Evolutionary conservation across 441 rosid genomes (phyloP).

Genomic region (Mallotus japonicus): DNA sequence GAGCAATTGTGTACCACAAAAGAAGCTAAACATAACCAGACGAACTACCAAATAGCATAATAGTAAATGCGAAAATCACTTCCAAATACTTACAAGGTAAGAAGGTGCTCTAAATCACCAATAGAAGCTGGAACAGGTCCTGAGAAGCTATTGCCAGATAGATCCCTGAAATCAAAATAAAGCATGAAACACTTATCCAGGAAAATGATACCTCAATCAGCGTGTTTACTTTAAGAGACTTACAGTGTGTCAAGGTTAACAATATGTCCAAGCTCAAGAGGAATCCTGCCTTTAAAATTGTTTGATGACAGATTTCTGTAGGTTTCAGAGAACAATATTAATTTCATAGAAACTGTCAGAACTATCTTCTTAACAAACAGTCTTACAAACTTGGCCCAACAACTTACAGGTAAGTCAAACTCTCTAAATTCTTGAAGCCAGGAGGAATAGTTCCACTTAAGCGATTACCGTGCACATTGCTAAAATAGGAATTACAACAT

Average conservation of each 20-base stretch:
- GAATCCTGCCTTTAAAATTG: slow-evolving; percentile 69
- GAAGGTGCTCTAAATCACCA: slow-evolving; percentile 93
- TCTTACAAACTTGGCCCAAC: neutral
- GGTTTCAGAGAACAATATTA: neutral
- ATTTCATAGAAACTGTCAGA: neutral
- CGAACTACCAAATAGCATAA: neutral
- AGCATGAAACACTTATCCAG: neutral
- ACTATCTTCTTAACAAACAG: neutral
- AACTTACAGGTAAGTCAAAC: slow-evolving; percentile 87
- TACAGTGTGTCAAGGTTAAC: slow-evolving; percentile 88
- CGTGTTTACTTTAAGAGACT: slow-evolving; percentile 12
- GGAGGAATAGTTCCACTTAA: slow-evolving; percentile 71
- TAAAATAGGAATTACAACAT: slow-evolving; percentile 13
- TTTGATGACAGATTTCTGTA: slow-evolving; percentile 79
- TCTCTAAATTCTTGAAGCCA: slow-evolving; percentile 63
- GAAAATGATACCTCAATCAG: neutral
- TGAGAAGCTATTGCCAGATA: slow-evolving; percentile 70
- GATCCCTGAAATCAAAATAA: slow-evolving; percentile 53
- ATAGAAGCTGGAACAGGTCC: slow-evolving; percentile 71
- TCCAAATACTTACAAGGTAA: slow-evolving; percentile 51
- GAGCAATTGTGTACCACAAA: neutral
- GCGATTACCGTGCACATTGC: slow-evolving; percentile 84
- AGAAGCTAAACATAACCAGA: neutral
- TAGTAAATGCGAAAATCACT: neutral
- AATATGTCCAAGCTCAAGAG: slow-evolving; percentile 72